Percentiles rank a stretch among this genome's conserved stretches.
Conservation (phyloP, 306 rosid species). For the Adenanthera pavonina region DNA sequence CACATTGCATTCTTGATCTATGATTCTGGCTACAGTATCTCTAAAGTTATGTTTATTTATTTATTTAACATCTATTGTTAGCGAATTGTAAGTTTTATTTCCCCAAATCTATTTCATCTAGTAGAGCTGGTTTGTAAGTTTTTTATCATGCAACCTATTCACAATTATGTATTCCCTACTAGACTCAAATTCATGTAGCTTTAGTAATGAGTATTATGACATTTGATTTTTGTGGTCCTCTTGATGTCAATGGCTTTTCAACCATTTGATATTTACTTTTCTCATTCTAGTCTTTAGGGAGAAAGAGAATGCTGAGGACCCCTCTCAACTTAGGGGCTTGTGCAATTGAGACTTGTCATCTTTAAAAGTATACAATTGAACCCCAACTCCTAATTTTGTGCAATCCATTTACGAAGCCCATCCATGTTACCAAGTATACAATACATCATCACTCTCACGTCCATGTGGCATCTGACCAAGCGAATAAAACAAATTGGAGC, state of each 20-base stretch:
- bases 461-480: not conserved
- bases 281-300: not conserved
- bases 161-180: not conserved
- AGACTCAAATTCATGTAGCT: not conserved
- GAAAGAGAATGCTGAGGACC: too few species aligned
- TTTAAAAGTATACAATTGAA: too few species aligned
- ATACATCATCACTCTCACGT: not conserved
- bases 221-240: not conserved
- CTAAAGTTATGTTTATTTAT: not conserved
- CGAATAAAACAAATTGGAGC: not conserved
- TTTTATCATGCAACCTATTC: not conserved
- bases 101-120: not conserved
- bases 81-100: not conserved
- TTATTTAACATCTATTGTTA: not conserved
- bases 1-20: not conserved
- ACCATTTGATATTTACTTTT: not conserved
- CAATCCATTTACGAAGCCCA: too few species aligned
- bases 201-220: not conserved
- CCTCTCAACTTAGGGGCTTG: too few species aligned
- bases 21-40: not conserved
- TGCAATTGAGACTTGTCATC: too few species aligned
- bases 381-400: too few species aligned
- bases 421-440: not conserved
- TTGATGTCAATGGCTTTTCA: not conserved
- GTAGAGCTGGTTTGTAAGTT: not conserved